Evolutionary conservation across 2,329 filamentous ascomycete species (phyloP).

Genomic region (Phaeosphaeria sp.): DNA sequence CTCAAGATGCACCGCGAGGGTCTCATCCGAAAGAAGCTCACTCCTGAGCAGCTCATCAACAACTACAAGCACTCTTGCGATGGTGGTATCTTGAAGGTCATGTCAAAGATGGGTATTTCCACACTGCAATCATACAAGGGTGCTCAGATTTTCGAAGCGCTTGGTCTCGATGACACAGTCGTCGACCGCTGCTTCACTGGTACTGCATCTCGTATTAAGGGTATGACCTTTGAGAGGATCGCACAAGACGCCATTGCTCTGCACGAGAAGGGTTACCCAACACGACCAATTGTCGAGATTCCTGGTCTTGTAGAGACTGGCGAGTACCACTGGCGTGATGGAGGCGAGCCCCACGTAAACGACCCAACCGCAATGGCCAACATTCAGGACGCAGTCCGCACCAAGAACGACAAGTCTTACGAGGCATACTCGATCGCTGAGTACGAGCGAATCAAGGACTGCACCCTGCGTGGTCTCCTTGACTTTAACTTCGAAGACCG

Average conservation of each 20-base stretch:
- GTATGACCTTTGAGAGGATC: conserved; percentile 91
- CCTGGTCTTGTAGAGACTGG: conserved; percentile 88
- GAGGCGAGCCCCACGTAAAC: conserved; percentile 93
- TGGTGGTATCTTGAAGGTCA: conserved; percentile 96
- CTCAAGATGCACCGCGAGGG: conserved; percentile 95
- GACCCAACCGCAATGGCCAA: conserved; percentile 95
- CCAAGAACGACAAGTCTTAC: conserved; percentile 98
- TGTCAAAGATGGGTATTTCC: conserved; percentile 99
- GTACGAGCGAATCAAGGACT: conserved; percentile 96
- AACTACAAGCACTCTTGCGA: conserved; percentile 98
- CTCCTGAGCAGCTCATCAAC: conserved; percentile 80
- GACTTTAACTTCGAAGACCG: conserved; percentile 95
- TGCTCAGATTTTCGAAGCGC: conserved; percentile 95
- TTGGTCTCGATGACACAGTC: conserved; percentile 89
- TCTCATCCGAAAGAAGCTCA: conserved; percentile 87
- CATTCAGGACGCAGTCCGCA: conserved; percentile 93
- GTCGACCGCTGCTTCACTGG: conserved; percentile 95
- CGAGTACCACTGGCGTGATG: conserved; percentile 98
- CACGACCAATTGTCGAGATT: conserved; percentile 75
- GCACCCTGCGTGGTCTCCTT: conserved; percentile 89
- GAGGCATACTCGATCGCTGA: conserved; percentile 93
- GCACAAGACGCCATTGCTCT: conserved; percentile 94
- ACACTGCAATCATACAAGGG: conserved; percentile 97
- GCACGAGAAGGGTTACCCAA: conserved; percentile 91
- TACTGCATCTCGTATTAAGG: conserved; percentile 92